Evolutionary conservation across 331 rosid genomes (phyloP), one percentile per base, ranked within the genome.

Genomic region (Saraca asoca): DNA sequence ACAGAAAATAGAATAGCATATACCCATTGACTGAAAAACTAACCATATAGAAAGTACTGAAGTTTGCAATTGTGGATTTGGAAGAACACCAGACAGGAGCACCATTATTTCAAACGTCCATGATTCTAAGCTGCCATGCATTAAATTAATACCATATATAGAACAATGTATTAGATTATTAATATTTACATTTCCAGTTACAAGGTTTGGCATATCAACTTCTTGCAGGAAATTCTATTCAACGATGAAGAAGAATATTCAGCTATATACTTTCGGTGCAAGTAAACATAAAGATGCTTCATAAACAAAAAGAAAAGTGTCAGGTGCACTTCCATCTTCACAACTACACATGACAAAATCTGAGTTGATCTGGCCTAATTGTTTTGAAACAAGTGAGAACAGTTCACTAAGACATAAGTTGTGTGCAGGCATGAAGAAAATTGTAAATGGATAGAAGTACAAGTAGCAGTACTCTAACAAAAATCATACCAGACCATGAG

Each of bases 71-170:
- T 69, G 13, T 16, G 95, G 94, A 56, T 92, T 68, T 0, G 95
- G 89, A 62, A 92, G 91, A 69, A 78, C 84, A 18, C 95, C 96
- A 8, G 98, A 75, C 20, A 87, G 64, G 38, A 89, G 82, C 69
- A 92, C 91, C 79, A 89, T 58, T 71, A 87, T 0, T 61, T 83
- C 94, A 72, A 92, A 92, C 4, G 94, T 82, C 93, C 96, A 92
- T 69, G 79, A 18, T 68, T 89, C 95, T 79, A 92, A 76, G 83
- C 96, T 92, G 88, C 77, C 55, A 57, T 58, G 51, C 50, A 16
- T 2, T 18, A 34, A 54, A 19, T 5, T 45, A 15, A 33, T 20
- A 56, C 14, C 42, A 43, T 6, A 62, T 3, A 24, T 24, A 24
- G 31, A 24, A 24, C n/a, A 24, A 24, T 24, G 33, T 50, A 49